phyloP scores from a whole-genome alignment of 225 moss, liverwort and hornwort species.

The Polytrichum commune region DNA sequence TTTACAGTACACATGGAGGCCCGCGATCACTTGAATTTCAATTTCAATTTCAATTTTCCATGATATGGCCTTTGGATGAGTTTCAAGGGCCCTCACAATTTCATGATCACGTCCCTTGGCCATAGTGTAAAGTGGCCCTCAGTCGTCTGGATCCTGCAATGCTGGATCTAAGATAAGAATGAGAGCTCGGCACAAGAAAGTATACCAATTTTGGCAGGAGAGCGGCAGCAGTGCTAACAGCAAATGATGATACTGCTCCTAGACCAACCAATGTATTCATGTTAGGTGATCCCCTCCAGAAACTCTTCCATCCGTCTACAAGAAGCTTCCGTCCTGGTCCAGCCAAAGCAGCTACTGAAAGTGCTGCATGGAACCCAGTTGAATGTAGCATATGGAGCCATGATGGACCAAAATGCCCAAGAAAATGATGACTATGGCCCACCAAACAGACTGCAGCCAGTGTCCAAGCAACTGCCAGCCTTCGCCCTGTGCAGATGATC shows the following conservation, averaged over 20 bases:
- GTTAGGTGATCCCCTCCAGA: conserved; percentile 80
- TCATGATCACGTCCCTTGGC: too few species aligned
- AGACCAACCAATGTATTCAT: conserved; percentile 99
- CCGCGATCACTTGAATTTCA: too few species aligned
- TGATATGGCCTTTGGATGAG: too few species aligned
- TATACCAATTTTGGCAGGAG: conserved; percentile 87
- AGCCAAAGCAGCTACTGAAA: conserved; percentile 78
- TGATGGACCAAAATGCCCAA: conserved; percentile 62
- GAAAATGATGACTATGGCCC: conserved; percentile 85
- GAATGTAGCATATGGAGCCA: conserved; percentile 95
- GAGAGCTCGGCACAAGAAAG: too few species aligned
- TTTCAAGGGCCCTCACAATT: too few species aligned
- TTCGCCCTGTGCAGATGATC: conserved; percentile 56
- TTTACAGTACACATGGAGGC: too few species aligned
- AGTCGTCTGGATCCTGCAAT: too few species aligned
- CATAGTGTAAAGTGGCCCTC: too few species aligned
- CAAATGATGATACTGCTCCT: conserved; percentile 88
- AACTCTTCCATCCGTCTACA: conserved; percentile 92
- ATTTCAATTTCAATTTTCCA: too few species aligned
- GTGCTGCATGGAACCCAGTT: conserved; percentile 78
- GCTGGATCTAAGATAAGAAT: too few species aligned
- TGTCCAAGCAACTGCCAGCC: conserved; percentile 93
- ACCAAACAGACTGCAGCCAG: conserved; percentile 89
- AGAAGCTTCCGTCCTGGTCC: conserved; percentile 93
- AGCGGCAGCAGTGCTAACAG: conserved; percentile 95